Conservation (phyloP, 176 grass and related monocot genomes). For the Carex kokanica region DNA sequence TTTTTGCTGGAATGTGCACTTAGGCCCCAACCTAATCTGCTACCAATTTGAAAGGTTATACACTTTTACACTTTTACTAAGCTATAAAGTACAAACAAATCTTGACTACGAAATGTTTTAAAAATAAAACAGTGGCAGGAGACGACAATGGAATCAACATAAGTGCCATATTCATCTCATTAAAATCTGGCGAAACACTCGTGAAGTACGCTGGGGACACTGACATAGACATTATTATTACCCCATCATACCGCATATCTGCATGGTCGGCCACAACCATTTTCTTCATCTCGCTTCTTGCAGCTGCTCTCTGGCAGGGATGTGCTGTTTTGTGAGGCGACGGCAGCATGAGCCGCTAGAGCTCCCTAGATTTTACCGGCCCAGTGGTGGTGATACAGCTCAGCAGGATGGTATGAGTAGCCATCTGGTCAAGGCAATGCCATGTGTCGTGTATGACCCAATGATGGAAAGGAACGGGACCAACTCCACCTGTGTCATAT, state of each 20-base stretch:
- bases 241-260: constrained; percentile 50
- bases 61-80: background rate
- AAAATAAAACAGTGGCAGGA: constrained; percentile 80
- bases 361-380: constrained; percentile 33
- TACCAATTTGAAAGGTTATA: background rate
- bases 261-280: constrained; percentile 79
- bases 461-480: constrained; percentile 82
- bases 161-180: constrained; percentile 72
- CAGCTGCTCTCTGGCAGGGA: constrained; percentile 71
- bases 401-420: constrained; percentile 82
- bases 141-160: constrained; percentile 56
- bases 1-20: background rate
- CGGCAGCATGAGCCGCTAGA: constrained; percentile 46
- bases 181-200: constrained; percentile 57
- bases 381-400: constrained; percentile 13
- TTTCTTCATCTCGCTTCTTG: constrained; percentile 81
- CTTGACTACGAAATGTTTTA: background rate
- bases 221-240: constrained; percentile 62
- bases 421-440: constrained; percentile 88
- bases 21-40: background rate
- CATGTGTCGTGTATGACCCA: constrained; percentile 73
- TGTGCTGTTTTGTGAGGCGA: constrained; percentile 78
- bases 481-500: constrained; percentile 75
- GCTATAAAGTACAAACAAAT: background rate
- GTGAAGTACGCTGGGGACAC: constrained; percentile 50